Base-by-base conservation (phyloP, 768 basidiomycete species). In the Suillus paluster region DNA sequence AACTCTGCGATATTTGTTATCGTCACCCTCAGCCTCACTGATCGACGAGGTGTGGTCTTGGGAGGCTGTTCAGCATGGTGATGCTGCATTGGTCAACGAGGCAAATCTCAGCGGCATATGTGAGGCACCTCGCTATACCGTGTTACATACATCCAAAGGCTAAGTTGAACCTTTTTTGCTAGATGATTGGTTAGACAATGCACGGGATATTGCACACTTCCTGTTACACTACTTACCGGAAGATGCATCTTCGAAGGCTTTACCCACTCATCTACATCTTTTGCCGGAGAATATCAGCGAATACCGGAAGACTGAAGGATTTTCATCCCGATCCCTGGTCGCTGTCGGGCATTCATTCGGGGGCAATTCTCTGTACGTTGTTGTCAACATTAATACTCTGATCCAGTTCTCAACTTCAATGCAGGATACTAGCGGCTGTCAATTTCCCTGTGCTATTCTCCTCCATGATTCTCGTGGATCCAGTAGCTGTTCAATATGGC, bases 311-410 rank as follows among this genome's bases (percentile, higher is more conserved):
- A 61, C 63, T 4, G 66, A 72, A 25, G 91, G 91, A 0, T 86
- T 87, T 68, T 63, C 50, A 1, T 64, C 75, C 5, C 83, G 89
- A 39, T 83, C 73, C 21, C 67, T 95, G 2, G 78, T 94, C 27
- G 86, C 80, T 5, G 77, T 94, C 3, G 94, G 94, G 0, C 95
- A 97, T 70, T 95, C 93, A 0, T 87, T 92, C 59, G 93, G 95
- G 23, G 95, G 91, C 3, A 88, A 87, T 69, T 86, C 87, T 2
- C 81, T 86, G 87, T 92, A 70, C 69, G 91, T 80, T 58, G 11
- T 60, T 58, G 30, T 30, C 30, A 30, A 80, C 30, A 30, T 30
- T 6, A 30, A 30, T 30, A 30, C 30, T 30, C 6, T 30, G 30
- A 30, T 30, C 30, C 30, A 30, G 30, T 30, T 30, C n/a, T 30